Base-by-base conservation (phyloP, 2,329 filamentous ascomycete genomes). In the Onygena corvina region DNA sequence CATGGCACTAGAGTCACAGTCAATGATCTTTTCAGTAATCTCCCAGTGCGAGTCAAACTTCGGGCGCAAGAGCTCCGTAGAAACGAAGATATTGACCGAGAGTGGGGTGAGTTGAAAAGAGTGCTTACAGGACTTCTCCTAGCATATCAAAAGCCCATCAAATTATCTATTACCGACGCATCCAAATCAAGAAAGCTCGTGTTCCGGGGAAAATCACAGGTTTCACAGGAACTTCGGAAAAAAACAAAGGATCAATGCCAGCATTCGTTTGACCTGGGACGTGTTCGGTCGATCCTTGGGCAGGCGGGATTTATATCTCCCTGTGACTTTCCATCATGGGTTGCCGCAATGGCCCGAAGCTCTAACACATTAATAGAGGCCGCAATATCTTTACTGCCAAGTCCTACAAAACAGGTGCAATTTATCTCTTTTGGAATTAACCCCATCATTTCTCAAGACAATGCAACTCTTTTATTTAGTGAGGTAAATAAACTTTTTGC, bases 21-120 rank as follows among this genome's bases (percentile, higher is more conserved):
- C 4, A 78, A 81, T 50, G 82, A 94, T 62, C 70, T 95, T 1
- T 96, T 95, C 65, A 88, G 89, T 0, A 84, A 81, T 51, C 86
- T 95, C 78, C 88, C 90, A 0, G 90, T 95, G 9, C 80, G 90
- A 11, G 82, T 93, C 21, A 94, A 92, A 61, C 84, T 88, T 57
- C 77, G 88, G 54, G 77, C 77, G 0, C 57, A 79, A 2, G 67
- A 71, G 54, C 63, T 72, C 33, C 69, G 78, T 58, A 73, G 71
- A 56, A 56, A 72, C 8, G 60, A 70, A 20, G 70, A 81, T 44
- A 64, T 75, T 3, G 73, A 75, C 16, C 83, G 75, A 54, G 75
- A 84, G 47, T 90, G 85, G 79, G 75, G 80, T 23, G 65, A 65
- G 1, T 66, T 94, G 12, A 75, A 77, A 53, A 73, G 69, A 46